phyloP scores from a whole-genome alignment of 1,284 basidiomycete genomes.

The Ustilago trichophora region DNA sequence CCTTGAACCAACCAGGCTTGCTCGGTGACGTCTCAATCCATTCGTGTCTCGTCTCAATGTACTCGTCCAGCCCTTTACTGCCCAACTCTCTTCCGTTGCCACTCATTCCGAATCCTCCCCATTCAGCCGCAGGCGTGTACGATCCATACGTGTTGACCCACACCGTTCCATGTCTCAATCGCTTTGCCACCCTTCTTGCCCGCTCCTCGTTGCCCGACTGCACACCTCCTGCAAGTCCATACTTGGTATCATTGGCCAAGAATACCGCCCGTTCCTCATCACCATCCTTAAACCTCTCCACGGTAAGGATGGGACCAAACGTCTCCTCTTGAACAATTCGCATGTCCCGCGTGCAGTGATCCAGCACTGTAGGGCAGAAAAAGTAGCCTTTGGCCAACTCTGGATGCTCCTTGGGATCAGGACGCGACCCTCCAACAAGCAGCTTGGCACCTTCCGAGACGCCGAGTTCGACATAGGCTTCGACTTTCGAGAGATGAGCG shows the following conservation, averaged over 20 bases:
- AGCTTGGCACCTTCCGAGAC: conserved; percentile 59
- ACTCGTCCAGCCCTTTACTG: conserved; percentile 63
- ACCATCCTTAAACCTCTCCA: conserved; percentile 62
- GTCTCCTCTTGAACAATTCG: conserved; percentile 65
- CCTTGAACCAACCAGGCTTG: conserved; percentile 62
- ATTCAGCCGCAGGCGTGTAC: conserved; percentile 64
- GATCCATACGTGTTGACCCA: conserved; percentile 65
- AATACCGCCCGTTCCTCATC: conserved; percentile 61
- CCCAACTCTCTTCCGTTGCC: conserved; percentile 65
- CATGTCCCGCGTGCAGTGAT: conserved; percentile 64
- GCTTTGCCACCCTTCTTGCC: conserved; percentile 57
- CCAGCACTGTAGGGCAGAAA: conserved; percentile 64
- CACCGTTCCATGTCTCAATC: conserved; percentile 63
- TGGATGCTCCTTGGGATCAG: conserved; percentile 51
- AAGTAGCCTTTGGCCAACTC: conserved; percentile 63
- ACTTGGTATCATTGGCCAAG: conserved; percentile 65
- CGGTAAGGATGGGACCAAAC: conserved; percentile 65
- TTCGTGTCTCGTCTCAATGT: conserved; percentile 63
- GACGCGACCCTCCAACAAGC: conserved; percentile 56
- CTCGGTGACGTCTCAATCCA: conserved; percentile 60
- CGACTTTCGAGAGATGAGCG: conserved; percentile 59
- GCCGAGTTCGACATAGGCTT: conserved; percentile 57
- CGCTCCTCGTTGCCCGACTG: conserved; percentile 54
- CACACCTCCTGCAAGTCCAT: conserved; percentile 64
- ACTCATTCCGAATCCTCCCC: conserved; percentile 65